Base-by-base conservation (phyloP, 2,329 filamentous ascomycete genomes). In the Phoma sp. region DNA sequence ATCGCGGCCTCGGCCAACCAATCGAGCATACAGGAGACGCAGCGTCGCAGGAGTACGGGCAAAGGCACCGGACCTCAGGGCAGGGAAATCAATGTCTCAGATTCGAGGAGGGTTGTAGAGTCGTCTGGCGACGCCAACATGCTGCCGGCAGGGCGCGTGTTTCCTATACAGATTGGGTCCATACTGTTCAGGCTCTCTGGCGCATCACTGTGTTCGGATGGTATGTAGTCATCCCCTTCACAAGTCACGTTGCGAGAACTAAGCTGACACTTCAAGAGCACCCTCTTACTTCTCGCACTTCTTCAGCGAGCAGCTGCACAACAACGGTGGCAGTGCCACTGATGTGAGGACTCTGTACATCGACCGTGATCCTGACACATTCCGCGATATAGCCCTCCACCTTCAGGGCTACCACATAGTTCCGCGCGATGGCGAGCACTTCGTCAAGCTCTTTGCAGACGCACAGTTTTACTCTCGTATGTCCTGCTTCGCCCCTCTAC, bases 281-380 rank as follows among this genome's bases (percentile, higher is more conserved):
- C 93, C 93, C 54, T 97, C 93, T 44, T 97, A 97, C 75, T 97
- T 98, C 77, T 96, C 93, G 18, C 89, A 91, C 65, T 97, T 95
- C 79, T 98, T 98, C 75, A 83, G 87, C 64, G 90, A 90, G 66
- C 93, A 97, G 77, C 77, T 97, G 36, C 83, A 84, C 52, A 78
- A 80, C 62, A 87, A 83, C 43, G 82, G 86, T 55, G 82, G 82
- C 51, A 83, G 83, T 54, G 81, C 86, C 50, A 75, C 76, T 37
- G 79, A 77, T 47, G 76, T 96, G 54, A 87, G 89, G 62, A 96
- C 93, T 0, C 81, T 98, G 6, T 97, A 97, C 77, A 97, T 98
- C 68, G 93, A 98, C 75, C 89, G 93, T 57, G 93, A 98, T 75
- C 93, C 93, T 0, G 81, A 82, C 11, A 97, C 92, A 0, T 98